Evolutionary conservation across 2,329 filamentous ascomycete species (phyloP), one percentile per base, ranked within the genome.

Genomic region (Dissoconium aciculare): DNA sequence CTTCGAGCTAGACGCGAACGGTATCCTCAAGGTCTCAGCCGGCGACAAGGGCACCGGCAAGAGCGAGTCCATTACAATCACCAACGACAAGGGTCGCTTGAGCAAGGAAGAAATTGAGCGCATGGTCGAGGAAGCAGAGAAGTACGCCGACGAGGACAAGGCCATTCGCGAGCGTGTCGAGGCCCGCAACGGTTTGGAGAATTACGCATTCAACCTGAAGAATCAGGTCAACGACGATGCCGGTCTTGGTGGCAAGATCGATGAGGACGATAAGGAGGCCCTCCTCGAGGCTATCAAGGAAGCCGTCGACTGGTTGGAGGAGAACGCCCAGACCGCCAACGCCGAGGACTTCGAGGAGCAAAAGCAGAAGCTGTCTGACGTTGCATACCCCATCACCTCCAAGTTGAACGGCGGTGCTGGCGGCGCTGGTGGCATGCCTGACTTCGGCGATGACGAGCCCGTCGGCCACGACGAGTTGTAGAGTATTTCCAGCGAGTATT

Each of bases 131-230:
- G 89, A 98, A 65, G 89, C 89, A 39, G 89, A 95, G 74, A 82
- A 94, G 67, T 95, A 85, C 58, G 89, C 89, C 55, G 89, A 98
- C 62, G 89, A 95, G 66, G 89, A 98, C 69, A 95, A 95, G 75
- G 85, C 85, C 42, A 91, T 82, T 53, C 83, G 84, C 57, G 82
- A 89, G 67, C 85, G 85, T 66, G 93, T 98, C 49, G 85, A 94
- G 68, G 78, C 85, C 49, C 79, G 87, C 56, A 95, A 98, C 64
- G 74, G 77, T 49, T 79, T 98, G 39, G 89, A 98, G 75, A 95
- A 95, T 76, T 98, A 95, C 65, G 84, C 84, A 48, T 95, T 92
- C 74, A 87, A 72, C 67, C 69, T 98, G 50, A 95, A 95, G 81
- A 95, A 93, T 79, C 89, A 95, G 70, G 78, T 84, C 67, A 87